A percentile compares a stretch with the other conserved stretches of the same genome.
Evolutionary conservation across 2,329 filamentous ascomycete species (phyloP).

Genomic region (Penicillium sp.): DNA sequence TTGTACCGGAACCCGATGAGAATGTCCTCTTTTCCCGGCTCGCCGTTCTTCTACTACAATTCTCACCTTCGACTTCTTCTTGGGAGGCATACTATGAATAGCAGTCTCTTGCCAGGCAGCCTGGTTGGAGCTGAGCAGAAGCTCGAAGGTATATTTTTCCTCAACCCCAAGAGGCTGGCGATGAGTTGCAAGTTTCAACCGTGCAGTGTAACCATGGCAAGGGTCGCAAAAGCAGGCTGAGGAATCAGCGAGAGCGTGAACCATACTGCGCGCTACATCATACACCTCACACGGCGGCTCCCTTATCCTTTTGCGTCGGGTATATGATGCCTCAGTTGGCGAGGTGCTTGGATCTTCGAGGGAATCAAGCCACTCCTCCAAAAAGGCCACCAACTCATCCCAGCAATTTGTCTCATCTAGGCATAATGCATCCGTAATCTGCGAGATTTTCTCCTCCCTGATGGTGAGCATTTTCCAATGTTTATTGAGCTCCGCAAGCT

Average conservation of each 20-base stretch:
- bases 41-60: background rate
- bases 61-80: background rate
- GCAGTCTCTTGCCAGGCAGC: constrained; percentile 11
- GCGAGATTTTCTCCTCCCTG: background rate
- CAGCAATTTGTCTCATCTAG: constrained; percentile 2
- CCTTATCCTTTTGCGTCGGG: too few species aligned
- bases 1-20: background rate
- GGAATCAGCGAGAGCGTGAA: too few species aligned
- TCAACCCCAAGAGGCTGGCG: background rate
- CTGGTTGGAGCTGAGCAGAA: constrained; percentile 3
- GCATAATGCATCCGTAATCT: background rate
- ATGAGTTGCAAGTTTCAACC: constrained; percentile 11
- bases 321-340: too few species aligned
- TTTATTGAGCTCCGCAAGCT: background rate
- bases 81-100: constrained; percentile 2
- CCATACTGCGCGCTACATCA: too few species aligned
- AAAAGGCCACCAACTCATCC: background rate
- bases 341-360: background rate
- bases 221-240: background rate
- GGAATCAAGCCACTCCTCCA: constrained; percentile 1
- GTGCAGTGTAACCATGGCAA: constrained; percentile 11
- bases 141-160: constrained; percentile 6
- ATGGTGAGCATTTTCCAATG: background rate
- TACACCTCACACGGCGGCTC: too few species aligned
- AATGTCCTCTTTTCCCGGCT: background rate